A percentile compares a stretch with the other conserved stretches of the same genome.
These are phyloP conservation scores for Chaetomiaceae sp. DNA, from an alignment of 2,329 filamentous ascomycete genomes.

Conservation along the genomic window DNA sequence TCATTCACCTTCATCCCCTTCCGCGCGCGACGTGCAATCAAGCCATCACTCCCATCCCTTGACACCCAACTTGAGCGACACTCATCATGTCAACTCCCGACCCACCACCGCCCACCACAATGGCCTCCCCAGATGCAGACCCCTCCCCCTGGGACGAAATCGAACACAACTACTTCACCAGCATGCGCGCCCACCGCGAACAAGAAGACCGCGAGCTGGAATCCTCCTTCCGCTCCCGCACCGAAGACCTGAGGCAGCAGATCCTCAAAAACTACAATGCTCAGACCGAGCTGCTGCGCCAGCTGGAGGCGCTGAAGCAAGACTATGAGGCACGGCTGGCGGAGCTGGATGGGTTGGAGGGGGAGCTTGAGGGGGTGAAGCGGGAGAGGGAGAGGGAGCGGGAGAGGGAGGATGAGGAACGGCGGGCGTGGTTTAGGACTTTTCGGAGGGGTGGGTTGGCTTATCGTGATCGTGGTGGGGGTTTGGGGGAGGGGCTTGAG, in stretches of 20 bases:
- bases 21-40: too few species aligned
- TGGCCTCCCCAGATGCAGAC: neutral
- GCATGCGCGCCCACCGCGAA: slow-evolving; percentile 18
- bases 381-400: neutral
- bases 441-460: slow-evolving; percentile 12
- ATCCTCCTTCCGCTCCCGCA: slow-evolving; percentile 30
- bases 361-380: neutral
- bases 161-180: slow-evolving; percentile 31
- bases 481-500: too few species aligned
- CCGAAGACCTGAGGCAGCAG: slow-evolving; percentile 9
- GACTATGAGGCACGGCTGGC: neutral
- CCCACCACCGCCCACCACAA: neutral
- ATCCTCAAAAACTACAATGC: slow-evolving; percentile 30
- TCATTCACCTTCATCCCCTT: too few species aligned
- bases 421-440: slow-evolving; percentile 13
- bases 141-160: slow-evolving; percentile 37
- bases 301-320: slow-evolving; percentile 3
- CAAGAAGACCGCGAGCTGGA: slow-evolving; percentile 32
- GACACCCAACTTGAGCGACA: too few species aligned
- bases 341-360: neutral
- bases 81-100: too few species aligned
- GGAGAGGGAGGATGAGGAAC: slow-evolving; percentile 7
- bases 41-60: too few species aligned
- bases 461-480: too few species aligned
- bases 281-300: slow-evolving; percentile 19